These are phyloP conservation scores for Sporothrix variecibatus DNA, from an alignment of 2,329 filamentous ascomycete species.

Conservation along the genomic window DNA sequence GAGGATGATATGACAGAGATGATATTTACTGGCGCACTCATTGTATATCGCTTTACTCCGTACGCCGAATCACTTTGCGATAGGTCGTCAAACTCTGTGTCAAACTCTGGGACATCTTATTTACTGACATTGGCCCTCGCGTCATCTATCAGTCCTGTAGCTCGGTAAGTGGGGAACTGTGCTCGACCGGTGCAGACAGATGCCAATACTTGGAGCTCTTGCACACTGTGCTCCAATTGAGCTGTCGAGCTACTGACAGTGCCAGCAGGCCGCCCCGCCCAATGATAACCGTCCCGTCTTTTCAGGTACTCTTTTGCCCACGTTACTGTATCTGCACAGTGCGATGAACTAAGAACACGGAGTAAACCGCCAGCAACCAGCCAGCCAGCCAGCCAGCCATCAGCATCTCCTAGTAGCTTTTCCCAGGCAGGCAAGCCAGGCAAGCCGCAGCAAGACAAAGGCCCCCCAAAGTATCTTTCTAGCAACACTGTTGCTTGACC, in stretches of 20 bases:
- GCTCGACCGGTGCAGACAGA: background rate
- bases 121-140: background rate
- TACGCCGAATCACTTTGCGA: no score
- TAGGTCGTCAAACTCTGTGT: no score
- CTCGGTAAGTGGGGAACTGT: background rate
- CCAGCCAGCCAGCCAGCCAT: background rate
- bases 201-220: background rate
- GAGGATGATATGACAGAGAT: background rate
- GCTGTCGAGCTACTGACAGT: background rate
- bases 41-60: no score
- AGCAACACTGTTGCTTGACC: background rate
- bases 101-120: no score
- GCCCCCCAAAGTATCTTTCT: background rate
- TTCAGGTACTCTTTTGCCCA: no score
- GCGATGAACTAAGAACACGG: background rate
- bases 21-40: no score
- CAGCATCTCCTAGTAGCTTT: background rate
- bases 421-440: background rate
- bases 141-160: background rate
- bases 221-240: background rate
- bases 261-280: background rate
- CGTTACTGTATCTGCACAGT: background rate
- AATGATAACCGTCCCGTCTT: no score
- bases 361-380: background rate
- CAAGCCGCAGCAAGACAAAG: background rate